Evolutionary conservation across 176 grass and related monocot genomes (phyloP), one percentile per base, ranked within the genome.

Genomic region (Melocanna baccifera): DNA sequence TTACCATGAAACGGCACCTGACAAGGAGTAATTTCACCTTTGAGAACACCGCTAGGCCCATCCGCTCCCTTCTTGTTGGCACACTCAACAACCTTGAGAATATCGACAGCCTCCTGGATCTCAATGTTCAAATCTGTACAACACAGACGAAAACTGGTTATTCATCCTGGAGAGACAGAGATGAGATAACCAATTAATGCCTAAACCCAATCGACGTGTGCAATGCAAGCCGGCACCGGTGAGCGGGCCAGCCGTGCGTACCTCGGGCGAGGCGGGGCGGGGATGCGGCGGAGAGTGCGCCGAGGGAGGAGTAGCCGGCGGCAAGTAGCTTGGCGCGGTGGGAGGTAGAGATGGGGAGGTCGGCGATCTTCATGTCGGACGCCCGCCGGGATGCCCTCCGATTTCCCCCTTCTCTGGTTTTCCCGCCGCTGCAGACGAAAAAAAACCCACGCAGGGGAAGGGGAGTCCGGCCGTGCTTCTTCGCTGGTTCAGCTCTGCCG

Each of bases 191-290:
- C 4, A 36, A 36, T 4, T 36, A 22, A 55, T 55, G 19, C 7
- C 19, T 7, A 55, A 36, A 36, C 19, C 18, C 19, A 55, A 22
- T 22, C 19, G 52, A 56, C 9, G 52, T 7, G 6, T 55, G 51
- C 2, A 20, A 58, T 11, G 22, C 7, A 10, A 11, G 56, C 3
- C 23, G 22, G 9, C 56, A 59, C 22, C 22, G 22, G 9, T 12
- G 56, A 59, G 56, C 56, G 3, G 34, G 0, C 34, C 34, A 4
- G 34, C 34, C 34, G 34, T 4, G 34, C 34, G 6, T 83, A 90
- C 88, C 88, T 86, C 75, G 72, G 61, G 88, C 78, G 71, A 90
- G 83, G 23, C 76, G 37, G 22, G 62, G 69, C 78, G 83, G 83
- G n/a, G 77, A 82, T 30, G 86, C 12, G 30, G 83, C 41, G 4